Evolutionary conservation across 495 filamentous ascomycete genomes (phyloP).

Genomic region (Terfezia claveryi): DNA sequence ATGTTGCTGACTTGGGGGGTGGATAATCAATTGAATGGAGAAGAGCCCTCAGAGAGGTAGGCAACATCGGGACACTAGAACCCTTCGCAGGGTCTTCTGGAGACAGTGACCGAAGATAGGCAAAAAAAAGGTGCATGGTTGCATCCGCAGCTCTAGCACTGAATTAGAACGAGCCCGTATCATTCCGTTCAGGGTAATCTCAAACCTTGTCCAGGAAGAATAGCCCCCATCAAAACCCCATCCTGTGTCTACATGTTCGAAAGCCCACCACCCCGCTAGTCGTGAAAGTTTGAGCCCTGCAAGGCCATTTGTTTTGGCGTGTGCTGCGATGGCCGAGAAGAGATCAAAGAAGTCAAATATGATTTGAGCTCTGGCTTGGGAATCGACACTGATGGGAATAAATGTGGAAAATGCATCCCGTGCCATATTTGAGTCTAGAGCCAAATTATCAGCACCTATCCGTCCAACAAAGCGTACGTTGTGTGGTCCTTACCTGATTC

Average conservation of each 20-base stretch:
- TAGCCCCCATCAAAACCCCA: slow-evolving; percentile 95
- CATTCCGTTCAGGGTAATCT: slow-evolving; percentile 2
- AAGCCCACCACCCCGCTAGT: slow-evolving; percentile 97
- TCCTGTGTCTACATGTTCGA: slow-evolving; percentile 63
- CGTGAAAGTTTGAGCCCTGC: slow-evolving; percentile 84
- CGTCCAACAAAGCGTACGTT: background rate
- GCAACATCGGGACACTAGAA: slow-evolving; percentile 57
- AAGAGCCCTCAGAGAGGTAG: slow-evolving; percentile 72
- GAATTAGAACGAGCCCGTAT: slow-evolving; percentile 9
- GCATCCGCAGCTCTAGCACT: slow-evolving; percentile 65
- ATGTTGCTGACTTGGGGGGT: slow-evolving; percentile 51
- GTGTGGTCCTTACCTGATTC: slow-evolving; percentile 53
- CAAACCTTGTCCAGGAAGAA: slow-evolving; percentile 51
- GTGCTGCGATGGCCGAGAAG: slow-evolving; percentile 51
- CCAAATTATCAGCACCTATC: background rate
- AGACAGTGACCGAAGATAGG: slow-evolving; percentile 74
- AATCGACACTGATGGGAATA: slow-evolving; percentile 84
- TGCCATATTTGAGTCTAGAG: slow-evolving; percentile 69
- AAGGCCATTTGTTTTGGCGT: slow-evolving; percentile 82
- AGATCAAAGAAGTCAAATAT: slow-evolving; percentile 96
- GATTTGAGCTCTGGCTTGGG: slow-evolving; percentile 62
- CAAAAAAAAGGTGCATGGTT: slow-evolving; percentile 90
- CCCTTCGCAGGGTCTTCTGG: slow-evolving; percentile 45
- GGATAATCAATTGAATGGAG: slow-evolving; percentile 90
- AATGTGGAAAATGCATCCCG: slow-evolving; percentile 89